Percentiles rank a stretch among this genome's conserved stretches.
Conservation (phyloP, 1,139 yeast species). For the Geotrichum reessii region DNA sequence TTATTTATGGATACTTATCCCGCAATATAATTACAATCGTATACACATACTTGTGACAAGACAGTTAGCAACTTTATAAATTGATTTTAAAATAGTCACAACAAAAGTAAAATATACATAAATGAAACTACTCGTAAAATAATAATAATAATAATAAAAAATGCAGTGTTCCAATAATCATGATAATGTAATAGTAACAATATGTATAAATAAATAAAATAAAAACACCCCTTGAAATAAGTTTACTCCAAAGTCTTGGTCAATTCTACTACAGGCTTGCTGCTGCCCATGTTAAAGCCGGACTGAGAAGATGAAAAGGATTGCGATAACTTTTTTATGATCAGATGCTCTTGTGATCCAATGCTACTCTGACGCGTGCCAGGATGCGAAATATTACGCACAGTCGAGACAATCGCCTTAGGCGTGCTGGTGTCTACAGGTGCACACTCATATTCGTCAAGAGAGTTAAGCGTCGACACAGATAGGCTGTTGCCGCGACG, state of each 20-base stretch:
- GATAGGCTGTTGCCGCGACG: conserved; percentile 3
- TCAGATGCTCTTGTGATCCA: not conserved
- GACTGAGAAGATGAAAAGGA: not conserved
- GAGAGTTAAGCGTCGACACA: conserved; percentile 1
- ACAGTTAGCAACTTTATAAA: too few species aligned
- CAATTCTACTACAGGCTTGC: not conserved
- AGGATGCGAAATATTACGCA: not conserved
- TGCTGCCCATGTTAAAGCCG: not conserved
- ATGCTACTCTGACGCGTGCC: not conserved
- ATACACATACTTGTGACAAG: too few species aligned
- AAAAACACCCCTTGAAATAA: not conserved
- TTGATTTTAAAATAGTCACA: too few species aligned
- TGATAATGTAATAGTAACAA: not conserved
- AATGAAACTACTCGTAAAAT: too few species aligned
- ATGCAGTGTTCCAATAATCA: not conserved
- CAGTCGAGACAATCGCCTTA: not conserved
- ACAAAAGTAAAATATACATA: too few species aligned
- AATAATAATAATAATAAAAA: too few species aligned
- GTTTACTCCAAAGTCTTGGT: not conserved
- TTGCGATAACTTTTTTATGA: not conserved
- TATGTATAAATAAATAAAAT: not conserved
- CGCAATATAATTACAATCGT: too few species aligned
- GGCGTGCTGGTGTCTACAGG: conserved; percentile 4
- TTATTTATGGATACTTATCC: too few species aligned
- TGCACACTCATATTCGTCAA: not conserved